Percentiles rank a stretch among this genome's conserved stretches.
These are phyloP conservation scores for Chenopodium quinoa DNA, from an alignment of 148 eudicot species.

Conservation along the genomic window DNA sequence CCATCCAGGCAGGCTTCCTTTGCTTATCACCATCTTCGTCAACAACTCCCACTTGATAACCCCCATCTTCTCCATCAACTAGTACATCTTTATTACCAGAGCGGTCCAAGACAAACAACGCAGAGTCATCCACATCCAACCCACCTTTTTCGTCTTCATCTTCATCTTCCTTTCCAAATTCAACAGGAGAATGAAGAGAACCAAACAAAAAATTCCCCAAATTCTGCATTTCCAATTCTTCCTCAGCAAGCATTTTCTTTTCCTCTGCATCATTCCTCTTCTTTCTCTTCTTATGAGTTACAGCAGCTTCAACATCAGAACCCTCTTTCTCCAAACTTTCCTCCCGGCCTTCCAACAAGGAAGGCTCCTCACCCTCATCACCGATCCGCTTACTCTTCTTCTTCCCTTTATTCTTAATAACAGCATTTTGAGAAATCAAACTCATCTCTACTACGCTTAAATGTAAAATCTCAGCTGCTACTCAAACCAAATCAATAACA, in stretches of 20 bases:
- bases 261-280: slow-evolving; percentile 39
- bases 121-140: slow-evolving; percentile 34
- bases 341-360: slow-evolving; percentile 25
- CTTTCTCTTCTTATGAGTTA: slow-evolving; percentile 49
- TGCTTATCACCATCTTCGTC: slow-evolving; percentile 36
- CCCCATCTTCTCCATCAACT: slow-evolving; percentile 45
- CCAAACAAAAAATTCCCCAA: slow-evolving; percentile 69
- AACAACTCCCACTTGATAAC: slow-evolving; percentile 22
- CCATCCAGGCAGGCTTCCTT: slow-evolving; percentile 83
- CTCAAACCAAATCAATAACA: slow-evolving; percentile 3
- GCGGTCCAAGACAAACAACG: slow-evolving; percentile 56
- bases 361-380: slow-evolving; percentile 33
- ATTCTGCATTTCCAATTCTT: slow-evolving; percentile 57
- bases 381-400: slow-evolving; percentile 49
- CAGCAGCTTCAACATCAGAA: slow-evolving; percentile 14
- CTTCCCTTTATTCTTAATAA: slow-evolving; percentile 42
- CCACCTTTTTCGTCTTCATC: slow-evolving; percentile 26
- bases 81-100: slow-evolving; percentile 41
- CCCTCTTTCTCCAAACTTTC: slow-evolving; percentile 33
- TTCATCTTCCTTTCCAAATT: slow-evolving; percentile 55
- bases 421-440: slow-evolving; percentile 73
- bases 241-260: slow-evolving; percentile 36
- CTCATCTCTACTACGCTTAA: slow-evolving; percentile 38
- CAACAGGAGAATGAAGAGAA: slow-evolving; percentile 61
- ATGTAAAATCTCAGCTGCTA: slow-evolving; percentile 15